Evolutionary conservation across 768 basidiomycete species (phyloP), one percentile per base, ranked within the genome.

Genomic region (Psilocybe cyanescens): DNA sequence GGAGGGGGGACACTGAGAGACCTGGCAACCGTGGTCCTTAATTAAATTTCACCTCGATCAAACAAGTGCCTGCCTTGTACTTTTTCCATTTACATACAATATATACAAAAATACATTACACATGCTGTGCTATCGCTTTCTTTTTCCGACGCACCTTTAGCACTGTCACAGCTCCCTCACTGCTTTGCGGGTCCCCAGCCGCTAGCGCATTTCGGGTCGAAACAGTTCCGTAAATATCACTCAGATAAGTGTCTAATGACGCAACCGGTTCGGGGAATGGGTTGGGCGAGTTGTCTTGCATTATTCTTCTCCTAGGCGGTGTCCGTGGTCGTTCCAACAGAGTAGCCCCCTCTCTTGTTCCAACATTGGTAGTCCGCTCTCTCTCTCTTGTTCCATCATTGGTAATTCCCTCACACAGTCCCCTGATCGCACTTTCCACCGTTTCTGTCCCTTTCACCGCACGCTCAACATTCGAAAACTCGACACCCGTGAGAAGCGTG

Each of bases 381-480:
- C 83, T 81, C 14, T 81, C 83, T 66, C 71, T 57, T 63, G 65
- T 55, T 69, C 73, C 56, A 63, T 61, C 65, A 29, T 61, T 49
- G n/a, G 71, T 61, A 35, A 89, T 79, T 12, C 87, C 88, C 64
- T 89, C 89, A 72, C 91, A 94, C 35, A 93, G 75, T 2, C 90
- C 88, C 65, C 81, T 80, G 62, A 94, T 86, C 11, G 86, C 79
- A 33, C 80, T 80, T 72, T 92, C 87, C 67, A 96, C 75, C 45
- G 87, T 83, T 70, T 87, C 86, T 29, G 92, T 94, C 14, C 85
- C 89, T 67, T 86, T 84, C 61, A 84, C 73, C 16, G 90, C 84
- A 58, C 85, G 82, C 56, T 88, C 87, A 9, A 74, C 70, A 8
- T 83, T 87, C 39, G 88, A 87, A 73, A 95, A 96, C 72, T 95